Evolutionary conservation across 2,329 filamentous ascomycete genomes (phyloP).

Genomic region (Aspergillus pseudoterreus): DNA sequence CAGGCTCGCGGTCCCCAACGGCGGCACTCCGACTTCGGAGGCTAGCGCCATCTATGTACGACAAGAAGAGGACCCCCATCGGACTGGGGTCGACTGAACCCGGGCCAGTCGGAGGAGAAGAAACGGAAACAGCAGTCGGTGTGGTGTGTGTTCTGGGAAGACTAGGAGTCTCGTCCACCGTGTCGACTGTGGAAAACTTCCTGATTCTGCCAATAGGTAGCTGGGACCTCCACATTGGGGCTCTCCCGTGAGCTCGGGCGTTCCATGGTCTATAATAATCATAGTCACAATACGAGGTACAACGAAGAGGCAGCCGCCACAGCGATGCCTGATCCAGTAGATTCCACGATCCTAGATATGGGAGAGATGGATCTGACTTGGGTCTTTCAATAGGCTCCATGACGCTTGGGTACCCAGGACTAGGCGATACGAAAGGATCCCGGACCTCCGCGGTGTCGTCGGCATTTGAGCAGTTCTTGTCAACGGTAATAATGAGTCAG

Average conservation of each 20-base stretch:
- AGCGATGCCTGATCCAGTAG: slow-evolving; percentile 3
- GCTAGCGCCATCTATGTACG: slow-evolving; percentile 11
- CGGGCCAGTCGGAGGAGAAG: background rate
- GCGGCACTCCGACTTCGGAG: slow-evolving; percentile 13
- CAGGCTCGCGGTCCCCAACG: background rate
- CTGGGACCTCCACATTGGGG: background rate
- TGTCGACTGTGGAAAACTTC: background rate
- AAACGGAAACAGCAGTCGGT: background rate
- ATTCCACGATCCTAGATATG: background rate
- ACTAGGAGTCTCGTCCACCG: no score
- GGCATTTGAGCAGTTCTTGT: no score
- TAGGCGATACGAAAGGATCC: no score
- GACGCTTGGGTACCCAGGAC: no score
- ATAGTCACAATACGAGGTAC: background rate
- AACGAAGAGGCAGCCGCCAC: background rate
- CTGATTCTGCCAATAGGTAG: background rate
- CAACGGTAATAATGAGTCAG: no score
- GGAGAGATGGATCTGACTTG: no score
- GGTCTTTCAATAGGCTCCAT: no score
- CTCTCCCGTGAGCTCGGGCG: background rate
- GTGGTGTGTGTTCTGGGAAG: no score
- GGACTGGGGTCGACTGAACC: background rate
- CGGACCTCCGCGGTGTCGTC: no score
- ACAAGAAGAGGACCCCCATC: background rate
- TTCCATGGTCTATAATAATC: background rate